Conservation (phyloP, 2,329 filamentous ascomycete species). For the Microsporum canis region DNA sequence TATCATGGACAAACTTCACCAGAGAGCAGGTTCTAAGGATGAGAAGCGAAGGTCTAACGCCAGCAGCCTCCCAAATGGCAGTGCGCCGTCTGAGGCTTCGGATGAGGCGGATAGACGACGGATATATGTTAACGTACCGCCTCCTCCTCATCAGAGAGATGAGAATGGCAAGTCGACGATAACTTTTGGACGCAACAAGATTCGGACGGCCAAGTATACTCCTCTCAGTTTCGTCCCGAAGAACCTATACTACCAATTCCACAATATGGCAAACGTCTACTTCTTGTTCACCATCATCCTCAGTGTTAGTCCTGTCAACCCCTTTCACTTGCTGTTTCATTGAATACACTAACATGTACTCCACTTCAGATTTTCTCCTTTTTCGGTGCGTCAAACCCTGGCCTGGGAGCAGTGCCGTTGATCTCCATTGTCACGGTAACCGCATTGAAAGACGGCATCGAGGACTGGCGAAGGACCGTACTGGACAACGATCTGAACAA, state of each 20-base stretch:
- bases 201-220: conserved; percentile 95
- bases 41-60: conserved; percentile 51
- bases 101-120: conserved; percentile 39
- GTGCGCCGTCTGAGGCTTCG: conserved; percentile 18
- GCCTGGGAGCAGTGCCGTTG: conserved; percentile 76
- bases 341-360: conserved; percentile 10
- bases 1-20: conserved; percentile 65
- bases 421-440: conserved; percentile 87
- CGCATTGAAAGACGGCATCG: conserved; percentile 85
- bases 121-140: conserved; percentile 75
- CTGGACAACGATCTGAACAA: conserved; percentile 94
- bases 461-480: conserved; percentile 84
- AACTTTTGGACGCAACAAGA: conserved; percentile 82
- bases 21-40: conserved; percentile 50
- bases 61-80: conserved; percentile 26
- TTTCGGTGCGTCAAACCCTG: conserved; percentile 84
- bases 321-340: background rate
- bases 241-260: conserved; percentile 95
- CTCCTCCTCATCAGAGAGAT: conserved; percentile 64
- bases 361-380: conserved; percentile 74
- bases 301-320: conserved; percentile 52
- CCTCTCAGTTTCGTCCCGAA: conserved; percentile 90
- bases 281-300: conserved; percentile 95
- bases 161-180: conserved; percentile 64
- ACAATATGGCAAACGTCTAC: conserved; percentile 97